These are phyloP conservation scores for Eimeria falciformis DNA, from an alignment of 169 alveolate species.

Conservation along the genomic window DNA sequence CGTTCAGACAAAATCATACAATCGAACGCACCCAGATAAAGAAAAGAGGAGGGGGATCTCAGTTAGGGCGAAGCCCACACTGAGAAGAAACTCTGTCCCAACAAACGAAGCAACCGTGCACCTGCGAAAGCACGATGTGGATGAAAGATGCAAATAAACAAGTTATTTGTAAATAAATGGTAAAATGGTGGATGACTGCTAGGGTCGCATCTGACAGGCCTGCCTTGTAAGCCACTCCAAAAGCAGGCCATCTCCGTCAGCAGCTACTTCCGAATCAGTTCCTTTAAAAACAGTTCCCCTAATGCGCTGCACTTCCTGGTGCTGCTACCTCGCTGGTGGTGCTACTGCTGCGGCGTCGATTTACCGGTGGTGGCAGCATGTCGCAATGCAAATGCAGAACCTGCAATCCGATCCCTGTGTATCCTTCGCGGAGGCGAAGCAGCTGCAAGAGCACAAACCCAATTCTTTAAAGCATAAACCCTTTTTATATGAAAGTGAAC, in stretches of 20 bases:
- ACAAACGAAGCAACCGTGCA: slow-evolving; percentile 72
- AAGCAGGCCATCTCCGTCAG: no score
- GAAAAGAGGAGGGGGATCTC: slow-evolving; percentile 42
- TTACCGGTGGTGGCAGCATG: slow-evolving; percentile 69
- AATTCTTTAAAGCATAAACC: neutral
- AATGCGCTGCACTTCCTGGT: neutral
- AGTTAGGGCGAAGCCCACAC: slow-evolving; percentile 45
- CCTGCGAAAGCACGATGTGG: slow-evolving; percentile 12
- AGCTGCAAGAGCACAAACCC: slow-evolving; percentile 25
- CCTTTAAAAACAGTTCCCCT: neutral
- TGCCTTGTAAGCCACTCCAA: no score
- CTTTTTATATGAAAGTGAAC: neutral
- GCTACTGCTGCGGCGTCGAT: no score
- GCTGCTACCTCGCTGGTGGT: neutral
- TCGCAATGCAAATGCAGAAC: slow-evolving; percentile 64
- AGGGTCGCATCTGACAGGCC: no score
- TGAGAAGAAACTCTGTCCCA: slow-evolving; percentile 56
- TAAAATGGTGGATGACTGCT: no score
- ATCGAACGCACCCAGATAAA: slow-evolving; percentile 58
- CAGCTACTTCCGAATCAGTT: no score
- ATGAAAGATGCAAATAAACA: neutral
- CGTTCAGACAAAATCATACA: no score
- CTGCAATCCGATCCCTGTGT: neutral
- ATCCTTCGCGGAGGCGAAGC: slow-evolving; percentile 65
- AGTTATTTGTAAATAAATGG: neutral